These are phyloP conservation scores for Penicillium sp. DNA, from an alignment of 2,329 filamentous ascomycete genomes.

Conservation along the genomic window DNA sequence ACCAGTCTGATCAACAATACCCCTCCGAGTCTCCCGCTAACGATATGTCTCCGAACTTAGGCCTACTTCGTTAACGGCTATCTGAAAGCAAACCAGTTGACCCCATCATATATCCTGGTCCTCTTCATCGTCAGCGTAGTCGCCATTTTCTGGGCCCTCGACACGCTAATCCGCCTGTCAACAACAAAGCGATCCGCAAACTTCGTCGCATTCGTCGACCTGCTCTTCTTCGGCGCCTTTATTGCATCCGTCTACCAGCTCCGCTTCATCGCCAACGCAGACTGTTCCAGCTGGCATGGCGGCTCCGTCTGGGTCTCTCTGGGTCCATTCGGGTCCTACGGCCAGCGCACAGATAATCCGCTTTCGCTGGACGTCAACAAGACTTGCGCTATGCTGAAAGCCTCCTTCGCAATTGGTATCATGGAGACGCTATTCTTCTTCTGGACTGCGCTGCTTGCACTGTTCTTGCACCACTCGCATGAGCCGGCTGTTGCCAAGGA, in stretches of 20 bases:
- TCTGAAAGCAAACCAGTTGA: conserved; percentile 56
- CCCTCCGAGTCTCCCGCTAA: neutral
- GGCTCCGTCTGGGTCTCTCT: conserved; percentile 57
- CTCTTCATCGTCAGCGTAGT: conserved; percentile 65
- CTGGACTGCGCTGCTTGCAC: conserved; percentile 68
- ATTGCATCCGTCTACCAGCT: conserved; percentile 60
- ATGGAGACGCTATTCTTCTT: conserved; percentile 83
- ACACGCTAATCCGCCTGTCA: conserved; percentile 59
- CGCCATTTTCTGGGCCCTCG: conserved; percentile 59
- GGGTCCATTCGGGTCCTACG: conserved; percentile 60
- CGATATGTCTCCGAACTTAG: conserved; percentile 24
- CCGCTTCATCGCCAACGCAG: conserved; percentile 55
- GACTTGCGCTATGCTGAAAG: conserved; percentile 89
- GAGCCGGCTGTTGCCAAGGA: conserved; percentile 40
- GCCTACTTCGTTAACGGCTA: conserved; percentile 62
- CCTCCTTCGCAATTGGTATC: conserved; percentile 82
- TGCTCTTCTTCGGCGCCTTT: conserved; percentile 62
- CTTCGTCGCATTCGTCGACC: conserved; percentile 61
- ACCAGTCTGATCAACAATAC: conserved; percentile 1
- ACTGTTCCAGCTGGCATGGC: conserved; percentile 64
- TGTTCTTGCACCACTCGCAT: conserved; percentile 39
- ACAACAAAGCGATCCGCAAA: conserved; percentile 57
- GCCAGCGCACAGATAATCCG: conserved; percentile 43
- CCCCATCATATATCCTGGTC: conserved; percentile 59
- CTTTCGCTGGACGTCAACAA: conserved; percentile 62